Evolutionary conservation across 2,329 filamentous ascomycete species (phyloP).

Genomic region (Tetracladium maxilliforme): DNA sequence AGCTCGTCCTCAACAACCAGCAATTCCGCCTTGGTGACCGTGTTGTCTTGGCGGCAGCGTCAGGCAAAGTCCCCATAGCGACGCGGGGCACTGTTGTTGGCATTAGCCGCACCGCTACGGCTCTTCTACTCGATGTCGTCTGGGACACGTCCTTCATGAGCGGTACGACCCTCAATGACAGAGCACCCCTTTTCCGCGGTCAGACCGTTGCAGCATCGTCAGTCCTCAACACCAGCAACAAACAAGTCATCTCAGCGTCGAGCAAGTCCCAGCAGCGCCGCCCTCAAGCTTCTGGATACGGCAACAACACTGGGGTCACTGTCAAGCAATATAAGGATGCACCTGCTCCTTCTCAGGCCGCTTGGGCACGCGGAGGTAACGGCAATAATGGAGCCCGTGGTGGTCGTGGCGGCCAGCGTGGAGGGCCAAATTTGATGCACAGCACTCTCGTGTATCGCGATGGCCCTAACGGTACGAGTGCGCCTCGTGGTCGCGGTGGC

Average conservation of each 20-base stretch:
- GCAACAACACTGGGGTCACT: too few species aligned
- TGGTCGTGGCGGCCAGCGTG: constrained; percentile 6
- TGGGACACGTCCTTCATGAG: constrained; percentile 97
- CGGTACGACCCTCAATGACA: constrained; percentile 77
- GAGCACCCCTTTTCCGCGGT: constrained; percentile 85
- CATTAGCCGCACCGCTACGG: constrained; percentile 74
- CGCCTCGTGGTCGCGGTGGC: constrained; percentile 1
- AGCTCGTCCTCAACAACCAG: constrained; percentile 79
- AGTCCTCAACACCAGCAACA: constrained; percentile 74
- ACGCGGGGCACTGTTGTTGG: constrained; percentile 89
- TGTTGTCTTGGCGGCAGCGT: constrained; percentile 81
- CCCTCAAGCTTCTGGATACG: too few species aligned
- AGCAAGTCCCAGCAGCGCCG: constrained; percentile 40
- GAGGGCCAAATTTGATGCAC: constrained; percentile 26
- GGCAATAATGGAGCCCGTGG: constrained; percentile 5
- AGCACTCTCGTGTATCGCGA: constrained; percentile 36
- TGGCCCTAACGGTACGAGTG: too few species aligned
- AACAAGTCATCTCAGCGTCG: constrained; percentile 62
- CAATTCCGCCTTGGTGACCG: constrained; percentile 75
- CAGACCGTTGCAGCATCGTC: constrained; percentile 81
- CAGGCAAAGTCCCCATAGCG: constrained; percentile 88
- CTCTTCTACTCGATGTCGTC: constrained; percentile 74
- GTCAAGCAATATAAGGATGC: too few species aligned
- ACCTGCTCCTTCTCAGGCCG: too few species aligned
- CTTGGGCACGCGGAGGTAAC: constrained; percentile 3